Evolutionary conservation across 2,329 filamentous ascomycete genomes (phyloP).

Genomic region (Sporothrix inflata): DNA sequence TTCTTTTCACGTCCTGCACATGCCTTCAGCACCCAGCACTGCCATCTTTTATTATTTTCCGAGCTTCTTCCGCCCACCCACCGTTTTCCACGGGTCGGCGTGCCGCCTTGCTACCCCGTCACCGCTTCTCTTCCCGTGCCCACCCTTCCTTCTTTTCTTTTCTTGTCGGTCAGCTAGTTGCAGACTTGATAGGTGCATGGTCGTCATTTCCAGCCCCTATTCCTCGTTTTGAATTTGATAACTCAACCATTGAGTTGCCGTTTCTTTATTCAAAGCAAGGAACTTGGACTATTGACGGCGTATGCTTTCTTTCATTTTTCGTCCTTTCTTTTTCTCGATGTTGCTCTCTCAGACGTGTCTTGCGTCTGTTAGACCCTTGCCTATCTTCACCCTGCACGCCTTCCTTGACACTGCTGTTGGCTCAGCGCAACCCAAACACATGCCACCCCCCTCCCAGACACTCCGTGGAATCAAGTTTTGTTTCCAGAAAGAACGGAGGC

Average conservation of each 20-base stretch:
- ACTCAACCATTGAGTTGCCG: background rate
- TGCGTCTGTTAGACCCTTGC: background rate
- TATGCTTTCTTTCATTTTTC: background rate
- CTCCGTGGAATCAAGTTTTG: conserved; percentile 28
- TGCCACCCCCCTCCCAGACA: conserved; percentile 24
- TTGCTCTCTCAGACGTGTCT: background rate
- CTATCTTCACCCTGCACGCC: background rate
- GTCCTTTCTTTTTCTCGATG: background rate
- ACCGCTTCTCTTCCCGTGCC: background rate
- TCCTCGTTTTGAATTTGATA: background rate
- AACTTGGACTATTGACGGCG: background rate
- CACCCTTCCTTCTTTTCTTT: background rate
- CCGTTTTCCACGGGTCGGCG: background rate
- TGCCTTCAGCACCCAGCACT: background rate
- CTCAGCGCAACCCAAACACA: conserved; percentile 10
- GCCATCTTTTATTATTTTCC: background rate
- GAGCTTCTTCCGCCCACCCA: background rate
- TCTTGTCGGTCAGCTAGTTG: conserved; percentile 25
- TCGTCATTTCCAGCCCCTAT: background rate
- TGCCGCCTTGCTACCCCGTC: background rate
- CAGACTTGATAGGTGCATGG: conserved; percentile 8
- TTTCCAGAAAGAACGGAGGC: conserved; percentile 29
- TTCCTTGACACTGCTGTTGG: background rate
- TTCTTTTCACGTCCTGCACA: background rate
- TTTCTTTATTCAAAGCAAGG: background rate